phyloP scores from a whole-genome alignment of 179 eudicot genomes.

The Silene vulgaris region DNA sequence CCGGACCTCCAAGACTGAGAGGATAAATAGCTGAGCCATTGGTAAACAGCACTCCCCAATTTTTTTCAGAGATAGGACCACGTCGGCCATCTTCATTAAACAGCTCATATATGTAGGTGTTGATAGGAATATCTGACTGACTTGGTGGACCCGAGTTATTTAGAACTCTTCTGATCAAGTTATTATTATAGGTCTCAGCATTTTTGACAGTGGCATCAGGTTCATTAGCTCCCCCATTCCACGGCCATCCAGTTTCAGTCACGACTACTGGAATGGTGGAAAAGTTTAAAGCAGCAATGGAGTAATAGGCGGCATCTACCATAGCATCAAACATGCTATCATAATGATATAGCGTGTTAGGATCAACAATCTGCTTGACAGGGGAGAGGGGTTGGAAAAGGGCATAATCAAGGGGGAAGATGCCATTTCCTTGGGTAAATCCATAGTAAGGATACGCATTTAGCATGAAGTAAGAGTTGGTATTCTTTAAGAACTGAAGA shows the following conservation, averaged over 20 bases:
- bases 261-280: conserved; percentile 70
- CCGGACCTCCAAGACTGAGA: conserved; percentile 38
- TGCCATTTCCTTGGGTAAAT: conserved; percentile 57
- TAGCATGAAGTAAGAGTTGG: conserved; percentile 70
- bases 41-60: conserved; percentile 65
- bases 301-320: conserved; percentile 84
- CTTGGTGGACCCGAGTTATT: conserved; percentile 81
- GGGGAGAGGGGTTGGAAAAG: conserved; percentile 62
- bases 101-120: conserved; percentile 74
- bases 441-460: conserved; percentile 85
- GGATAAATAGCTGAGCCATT: conserved; percentile 66
- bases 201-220: conserved; percentile 62
- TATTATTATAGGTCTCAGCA: conserved; percentile 60
- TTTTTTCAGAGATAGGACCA: conserved; percentile 70
- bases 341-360: conserved; percentile 71
- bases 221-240: conserved; percentile 64
- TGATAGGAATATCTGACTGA: conserved; percentile 51
- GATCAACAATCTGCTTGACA: conserved; percentile 79
- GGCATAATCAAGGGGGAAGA: conserved; percentile 77
- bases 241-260: conserved; percentile 95
- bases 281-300: conserved; percentile 58
- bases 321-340: conserved; percentile 87
- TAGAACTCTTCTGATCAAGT: conserved; percentile 58
- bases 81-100: conserved; percentile 67
- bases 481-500: conserved; percentile 66